A percentile compares a stretch with the other conserved stretches of the same genome.
phyloP scores from a whole-genome alignment of 371 early-diverging fungal species.

The Lichtheimia ramosa region DNA sequence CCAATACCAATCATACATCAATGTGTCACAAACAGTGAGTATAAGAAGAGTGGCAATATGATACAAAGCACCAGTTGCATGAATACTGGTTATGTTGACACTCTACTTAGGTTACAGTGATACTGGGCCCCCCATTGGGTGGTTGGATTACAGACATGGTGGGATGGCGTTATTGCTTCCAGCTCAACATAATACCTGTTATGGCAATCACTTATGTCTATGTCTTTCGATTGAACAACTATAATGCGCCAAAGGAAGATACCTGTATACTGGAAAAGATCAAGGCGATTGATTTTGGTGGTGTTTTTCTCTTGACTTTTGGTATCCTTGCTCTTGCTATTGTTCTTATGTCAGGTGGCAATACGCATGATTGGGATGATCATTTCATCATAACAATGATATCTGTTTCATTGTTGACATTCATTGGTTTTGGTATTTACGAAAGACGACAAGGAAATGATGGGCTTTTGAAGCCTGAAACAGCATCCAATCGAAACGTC shows the following conservation, averaged over 20 bases:
- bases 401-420: conserved; percentile 9
- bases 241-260: conserved; percentile 11
- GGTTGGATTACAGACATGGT: conserved; percentile 52
- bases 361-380: conserved; percentile 56
- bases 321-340: conserved; percentile 53
- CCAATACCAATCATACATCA: conserved; percentile 43
- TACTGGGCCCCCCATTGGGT: conserved; percentile 36
- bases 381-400: conserved; percentile 53
- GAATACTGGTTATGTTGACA: neutral
- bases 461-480: neutral
- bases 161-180: conserved; percentile 72
- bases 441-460: neutral
- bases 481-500: neutral
- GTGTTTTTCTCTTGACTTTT: conserved; percentile 45
- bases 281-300: conserved; percentile 59
- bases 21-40: conserved; percentile 37
- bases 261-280: conserved; percentile 22
- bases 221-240: conserved; percentile 24
- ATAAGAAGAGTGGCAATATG: neutral
- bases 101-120: conserved; percentile 21
- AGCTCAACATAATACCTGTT: conserved; percentile 67
- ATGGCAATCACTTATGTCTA: conserved; percentile 3
- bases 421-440: neutral
- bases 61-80: neutral
- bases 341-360: conserved; percentile 60